phyloP scores from a whole-genome alignment of 2,329 filamentous ascomycete species.

The Cryphonectria naterciae region DNA sequence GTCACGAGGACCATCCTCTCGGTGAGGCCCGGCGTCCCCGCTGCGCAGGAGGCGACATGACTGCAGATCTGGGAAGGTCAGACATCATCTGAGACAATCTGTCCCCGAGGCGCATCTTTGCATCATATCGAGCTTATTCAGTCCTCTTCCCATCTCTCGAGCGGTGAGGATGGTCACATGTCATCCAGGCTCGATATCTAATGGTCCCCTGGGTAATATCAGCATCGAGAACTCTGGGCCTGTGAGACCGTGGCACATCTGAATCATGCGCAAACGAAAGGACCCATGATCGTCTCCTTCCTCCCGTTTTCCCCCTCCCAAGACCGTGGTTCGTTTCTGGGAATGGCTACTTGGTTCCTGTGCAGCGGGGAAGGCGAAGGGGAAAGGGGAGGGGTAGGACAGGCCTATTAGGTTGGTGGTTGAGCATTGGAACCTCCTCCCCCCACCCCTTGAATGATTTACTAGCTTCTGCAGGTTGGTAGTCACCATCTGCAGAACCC shows the following conservation, averaged over 20 bases:
- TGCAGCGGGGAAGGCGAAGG: conserved; percentile 1
- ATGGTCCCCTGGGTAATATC: conserved; percentile 1
- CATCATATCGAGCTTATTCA: not conserved
- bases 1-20: conserved; percentile 20
- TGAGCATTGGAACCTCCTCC: not conserved
- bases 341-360: conserved; percentile 8
- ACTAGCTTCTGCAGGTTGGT: not conserved
- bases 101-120: not conserved
- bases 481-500: not conserved
- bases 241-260: not conserved
- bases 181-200: not conserved
- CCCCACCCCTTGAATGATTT: not conserved
- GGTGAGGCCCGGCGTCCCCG: conserved; percentile 15
- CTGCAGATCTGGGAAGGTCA: conserved; percentile 14
- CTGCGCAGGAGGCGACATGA: not conserved
- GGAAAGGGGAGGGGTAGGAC: not conserved
- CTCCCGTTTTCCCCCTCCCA: not conserved
- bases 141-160: not conserved
- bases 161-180: conserved; percentile 15
- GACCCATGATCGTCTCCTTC: not conserved
- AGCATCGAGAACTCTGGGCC: not conserved
- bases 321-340: not conserved
- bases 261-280: not conserved
- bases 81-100: conserved; percentile 22
- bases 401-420: not conserved